These are phyloP conservation scores for Articulospora tetracladia DNA, from an alignment of 495 filamentous ascomycete genomes.

Conservation along the genomic window DNA sequence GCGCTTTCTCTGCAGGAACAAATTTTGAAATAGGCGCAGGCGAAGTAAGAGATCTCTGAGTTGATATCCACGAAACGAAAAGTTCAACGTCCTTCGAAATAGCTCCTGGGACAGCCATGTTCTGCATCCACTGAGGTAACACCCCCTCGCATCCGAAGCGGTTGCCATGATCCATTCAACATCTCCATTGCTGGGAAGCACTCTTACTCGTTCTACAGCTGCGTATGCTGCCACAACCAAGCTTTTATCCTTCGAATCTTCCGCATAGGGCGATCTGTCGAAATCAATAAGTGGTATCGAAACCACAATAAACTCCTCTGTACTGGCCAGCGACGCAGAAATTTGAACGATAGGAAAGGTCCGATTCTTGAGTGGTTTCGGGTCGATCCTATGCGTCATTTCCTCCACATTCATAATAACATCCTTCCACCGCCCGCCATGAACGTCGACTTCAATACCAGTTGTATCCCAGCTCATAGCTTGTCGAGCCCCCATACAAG, in stretches of 20 bases:
- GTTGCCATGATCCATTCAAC: slow-evolving; percentile 70
- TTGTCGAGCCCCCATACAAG: slow-evolving; percentile 50
- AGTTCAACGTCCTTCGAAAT: slow-evolving; percentile 70
- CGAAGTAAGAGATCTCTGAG: slow-evolving; percentile 26
- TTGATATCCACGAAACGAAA: slow-evolving; percentile 59
- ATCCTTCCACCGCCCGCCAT: slow-evolving; percentile 39
- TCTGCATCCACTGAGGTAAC: slow-evolving; percentile 66
- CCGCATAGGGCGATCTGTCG: slow-evolving; percentile 27
- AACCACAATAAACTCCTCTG: slow-evolving; percentile 47
- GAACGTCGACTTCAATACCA: slow-evolving; percentile 32
- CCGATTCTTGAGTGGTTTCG: slow-evolving; percentile 46
- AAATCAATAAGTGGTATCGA: slow-evolving; percentile 48
- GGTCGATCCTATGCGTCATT: slow-evolving; percentile 48
- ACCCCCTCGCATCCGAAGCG: slow-evolving; percentile 63
- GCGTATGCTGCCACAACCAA: slow-evolving; percentile 52
- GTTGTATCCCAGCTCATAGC: slow-evolving; percentile 49
- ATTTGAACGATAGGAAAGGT: slow-evolving; percentile 52
- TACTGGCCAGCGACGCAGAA: slow-evolving; percentile 25
- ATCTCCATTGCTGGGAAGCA: slow-evolving; percentile 32
- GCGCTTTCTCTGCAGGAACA: slow-evolving; percentile 3
- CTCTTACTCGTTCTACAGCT: slow-evolving; percentile 55
- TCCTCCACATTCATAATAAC: slow-evolving; percentile 47
- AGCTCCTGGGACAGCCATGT: slow-evolving; percentile 57
- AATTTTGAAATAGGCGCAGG: slow-evolving; percentile 11
- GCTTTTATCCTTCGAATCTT: slow-evolving; percentile 33